Evolutionary conservation across 2,329 filamentous ascomycete genomes (phyloP).

Genomic region (Arthrinium puccinioides): DNA sequence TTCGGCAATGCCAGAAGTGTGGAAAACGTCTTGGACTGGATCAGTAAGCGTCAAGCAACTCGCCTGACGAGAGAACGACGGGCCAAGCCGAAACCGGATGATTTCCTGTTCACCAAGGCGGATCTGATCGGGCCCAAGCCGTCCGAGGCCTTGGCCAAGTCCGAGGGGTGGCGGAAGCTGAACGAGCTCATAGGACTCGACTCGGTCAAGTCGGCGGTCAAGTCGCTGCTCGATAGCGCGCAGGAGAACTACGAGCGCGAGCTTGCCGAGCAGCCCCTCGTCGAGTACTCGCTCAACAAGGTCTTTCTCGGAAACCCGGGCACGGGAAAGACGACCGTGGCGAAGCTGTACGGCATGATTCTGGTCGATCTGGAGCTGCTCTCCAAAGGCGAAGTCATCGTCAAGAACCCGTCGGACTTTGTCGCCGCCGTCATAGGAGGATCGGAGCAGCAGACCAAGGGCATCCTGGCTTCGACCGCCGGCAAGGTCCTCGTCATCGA

Average conservation of each 20-base stretch:
- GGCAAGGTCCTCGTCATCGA: constrained; percentile 78
- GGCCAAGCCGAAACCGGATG: constrained; percentile 36
- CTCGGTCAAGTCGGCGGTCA: constrained; percentile 25
- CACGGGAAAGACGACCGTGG: constrained; percentile 23
- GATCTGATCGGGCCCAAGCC: constrained; percentile 57
- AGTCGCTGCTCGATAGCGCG: constrained; percentile 28
- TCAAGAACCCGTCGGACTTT: constrained; percentile 70
- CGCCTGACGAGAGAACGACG: constrained; percentile 43
- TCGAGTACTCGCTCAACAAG: constrained; percentile 18
- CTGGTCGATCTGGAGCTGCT: constrained; percentile 29
- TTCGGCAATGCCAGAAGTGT: constrained; percentile 69
- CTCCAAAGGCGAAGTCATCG: constrained; percentile 39
- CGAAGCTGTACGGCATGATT: constrained; percentile 20
- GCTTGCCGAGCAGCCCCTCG: constrained; percentile 14
- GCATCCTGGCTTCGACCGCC: constrained; percentile 54
- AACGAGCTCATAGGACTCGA: constrained; percentile 19
- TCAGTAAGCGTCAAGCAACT: constrained; percentile 51
- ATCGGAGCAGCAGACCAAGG: constrained; percentile 67
- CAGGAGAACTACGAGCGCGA: constrained; percentile 20
- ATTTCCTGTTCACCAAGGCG: constrained; percentile 53
- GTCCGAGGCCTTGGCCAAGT: constrained; percentile 6
- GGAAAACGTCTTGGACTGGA: constrained; percentile 50
- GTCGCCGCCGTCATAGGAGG: constrained; percentile 54
- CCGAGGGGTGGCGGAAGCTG: constrained; percentile 20
- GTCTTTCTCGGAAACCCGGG: constrained; percentile 20